A percentile compares a stretch with the other conserved stretches of the same genome.
These are phyloP conservation scores for Trametes pubescens DNA, from an alignment of 1,284 basidiomycete species.

Conservation along the genomic window DNA sequence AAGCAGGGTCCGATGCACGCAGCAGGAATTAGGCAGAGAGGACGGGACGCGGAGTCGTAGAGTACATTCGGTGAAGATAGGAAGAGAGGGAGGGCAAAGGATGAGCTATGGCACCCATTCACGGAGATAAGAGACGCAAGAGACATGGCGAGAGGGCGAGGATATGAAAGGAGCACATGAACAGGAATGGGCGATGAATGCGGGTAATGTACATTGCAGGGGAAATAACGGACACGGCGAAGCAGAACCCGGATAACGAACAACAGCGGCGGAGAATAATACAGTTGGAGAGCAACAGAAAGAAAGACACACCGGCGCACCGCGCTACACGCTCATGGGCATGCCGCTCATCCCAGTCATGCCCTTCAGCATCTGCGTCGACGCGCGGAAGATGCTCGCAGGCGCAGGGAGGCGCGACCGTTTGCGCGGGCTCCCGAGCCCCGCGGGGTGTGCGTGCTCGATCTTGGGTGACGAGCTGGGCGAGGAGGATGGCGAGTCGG, in stretches of 20 bases:
- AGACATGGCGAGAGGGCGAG: background rate
- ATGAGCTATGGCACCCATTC: background rate
- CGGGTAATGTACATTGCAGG: constrained; percentile 14
- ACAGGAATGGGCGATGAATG: constrained; percentile 3
- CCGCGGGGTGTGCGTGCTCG: constrained; percentile 13
- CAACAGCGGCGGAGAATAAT: constrained; percentile 9
- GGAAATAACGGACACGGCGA: constrained; percentile 55
- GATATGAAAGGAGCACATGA: background rate
- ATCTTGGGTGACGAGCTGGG: constrained; percentile 27
- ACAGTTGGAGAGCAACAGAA: constrained; percentile 10
- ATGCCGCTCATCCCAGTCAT: constrained; percentile 28
- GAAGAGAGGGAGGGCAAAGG: background rate
- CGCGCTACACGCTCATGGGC: constrained; percentile 22
- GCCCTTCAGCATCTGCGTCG: constrained; percentile 56
- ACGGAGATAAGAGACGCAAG: background rate
- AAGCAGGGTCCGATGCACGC: background rate
- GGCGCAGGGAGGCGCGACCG: constrained; percentile 31
- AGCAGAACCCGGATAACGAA: background rate
- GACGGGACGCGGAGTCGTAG: background rate
- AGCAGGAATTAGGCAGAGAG: background rate
- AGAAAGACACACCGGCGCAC: background rate
- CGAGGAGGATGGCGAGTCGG: constrained; percentile 21
- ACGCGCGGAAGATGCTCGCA: constrained; percentile 34
- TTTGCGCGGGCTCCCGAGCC: constrained; percentile 13
- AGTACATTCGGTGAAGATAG: background rate